Evolutionary conservation across 2,329 filamentous ascomycete genomes (phyloP).

Genomic region (Metarhizium brunneum): DNA sequence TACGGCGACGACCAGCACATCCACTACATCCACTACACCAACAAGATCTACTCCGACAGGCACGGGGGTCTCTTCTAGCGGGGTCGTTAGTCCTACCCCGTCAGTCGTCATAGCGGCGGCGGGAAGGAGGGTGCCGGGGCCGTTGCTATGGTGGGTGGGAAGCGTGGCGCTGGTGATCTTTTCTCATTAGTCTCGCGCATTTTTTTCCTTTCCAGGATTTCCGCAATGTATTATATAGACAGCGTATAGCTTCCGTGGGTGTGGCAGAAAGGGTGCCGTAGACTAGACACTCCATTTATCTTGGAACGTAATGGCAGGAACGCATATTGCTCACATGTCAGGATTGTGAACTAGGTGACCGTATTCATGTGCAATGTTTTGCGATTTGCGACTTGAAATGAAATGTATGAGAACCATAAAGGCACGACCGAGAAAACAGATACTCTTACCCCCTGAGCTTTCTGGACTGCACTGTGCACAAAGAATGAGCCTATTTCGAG

Average conservation of each 20-base stretch:
- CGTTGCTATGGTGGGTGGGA: not conserved
- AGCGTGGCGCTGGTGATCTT: not conserved
- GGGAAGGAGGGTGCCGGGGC: not conserved
- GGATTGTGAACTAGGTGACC: too few relatives aligned
- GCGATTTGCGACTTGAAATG: too few relatives aligned
- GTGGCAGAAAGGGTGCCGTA: too few relatives aligned
- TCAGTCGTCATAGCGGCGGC: not conserved
- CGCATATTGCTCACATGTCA: too few relatives aligned
- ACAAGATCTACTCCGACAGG: not conserved
- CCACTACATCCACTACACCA: not conserved
- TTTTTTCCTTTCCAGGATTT: not conserved
- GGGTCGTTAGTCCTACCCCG: not conserved
- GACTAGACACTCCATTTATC: too few relatives aligned
- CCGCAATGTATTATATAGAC: not conserved
- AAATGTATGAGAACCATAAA: too few relatives aligned
- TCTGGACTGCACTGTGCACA: too few relatives aligned
- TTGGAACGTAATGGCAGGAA: too few relatives aligned
- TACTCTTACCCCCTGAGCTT: too few relatives aligned
- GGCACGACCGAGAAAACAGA: too few relatives aligned
- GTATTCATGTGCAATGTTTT: too few relatives aligned
- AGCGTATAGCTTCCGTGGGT: not conserved
- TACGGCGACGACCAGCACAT: not conserved
- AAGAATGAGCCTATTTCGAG: too few relatives aligned
- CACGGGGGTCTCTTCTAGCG: not conserved
- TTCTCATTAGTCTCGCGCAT: not conserved